Conservation (phyloP, 768 basidiomycete species). For the Termitomyces sp. region DNA sequence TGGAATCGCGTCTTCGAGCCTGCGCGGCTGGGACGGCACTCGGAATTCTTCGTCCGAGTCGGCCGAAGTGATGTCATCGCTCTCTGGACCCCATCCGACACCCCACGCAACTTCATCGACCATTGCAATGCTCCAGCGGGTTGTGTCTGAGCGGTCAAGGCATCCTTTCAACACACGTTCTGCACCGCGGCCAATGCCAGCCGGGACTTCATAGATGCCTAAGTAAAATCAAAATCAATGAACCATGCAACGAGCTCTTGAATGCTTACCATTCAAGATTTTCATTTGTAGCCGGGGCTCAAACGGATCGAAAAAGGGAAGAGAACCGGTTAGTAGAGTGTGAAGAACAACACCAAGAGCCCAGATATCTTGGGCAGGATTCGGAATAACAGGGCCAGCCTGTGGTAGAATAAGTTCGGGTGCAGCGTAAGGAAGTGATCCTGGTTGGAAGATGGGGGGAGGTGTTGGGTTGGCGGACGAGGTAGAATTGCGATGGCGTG, state of each 20-base stretch:
- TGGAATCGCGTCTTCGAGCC: conserved; percentile 14
- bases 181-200: conserved; percentile 52
- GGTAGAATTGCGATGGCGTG: conserved; percentile 49
- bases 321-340: conserved; percentile 73
- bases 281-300: conserved; percentile 92
- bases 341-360: conserved; percentile 90
- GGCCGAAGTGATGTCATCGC: conserved; percentile 34
- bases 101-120: conserved; percentile 81
- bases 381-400: conserved; percentile 31
- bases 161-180: conserved; percentile 76
- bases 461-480: conserved; percentile 22
- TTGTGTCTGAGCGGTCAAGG: conserved; percentile 54
- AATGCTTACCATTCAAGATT: conserved; percentile 71
- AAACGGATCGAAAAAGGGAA: conserved; percentile 87
- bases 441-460: conserved; percentile 49
- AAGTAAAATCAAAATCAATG: conserved; percentile 9
- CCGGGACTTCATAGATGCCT: conserved; percentile 64
- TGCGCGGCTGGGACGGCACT: conserved; percentile 21
- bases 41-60: conserved; percentile 24
- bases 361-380: conserved; percentile 93
- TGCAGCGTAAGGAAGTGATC: conserved; percentile 87
- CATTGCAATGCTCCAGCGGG: conserved; percentile 77
- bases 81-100: conserved; percentile 62
- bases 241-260: not conserved
- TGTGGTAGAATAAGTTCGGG: conserved; percentile 80